phyloP scores from a whole-genome alignment of 1,139 yeast genomes.

The Pichia sp. region DNA sequence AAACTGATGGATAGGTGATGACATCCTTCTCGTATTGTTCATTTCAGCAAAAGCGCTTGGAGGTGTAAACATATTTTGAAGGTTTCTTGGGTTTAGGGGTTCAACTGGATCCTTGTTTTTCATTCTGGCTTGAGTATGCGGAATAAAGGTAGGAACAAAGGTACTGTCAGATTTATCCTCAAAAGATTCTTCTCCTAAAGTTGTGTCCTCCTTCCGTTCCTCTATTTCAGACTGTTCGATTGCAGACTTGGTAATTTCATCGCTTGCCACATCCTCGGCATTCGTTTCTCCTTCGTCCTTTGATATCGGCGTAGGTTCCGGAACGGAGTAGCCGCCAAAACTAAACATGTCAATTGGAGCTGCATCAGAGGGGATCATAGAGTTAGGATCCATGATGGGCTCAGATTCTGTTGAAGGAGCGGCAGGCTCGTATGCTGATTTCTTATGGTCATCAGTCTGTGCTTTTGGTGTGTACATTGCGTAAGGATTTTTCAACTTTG shows the following conservation, averaged over 20 bases:
- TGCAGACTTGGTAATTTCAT: neutral
- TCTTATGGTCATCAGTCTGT: constrained; percentile 10
- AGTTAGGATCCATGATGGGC: no score
- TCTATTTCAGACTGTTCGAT: neutral
- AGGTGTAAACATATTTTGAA: constrained; percentile 20
- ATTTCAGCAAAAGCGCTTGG: constrained; percentile 10
- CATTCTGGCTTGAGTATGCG: constrained; percentile 18
- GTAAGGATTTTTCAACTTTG: constrained; percentile 13
- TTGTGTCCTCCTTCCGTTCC: neutral
- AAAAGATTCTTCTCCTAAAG: neutral
- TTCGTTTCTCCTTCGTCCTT: neutral
- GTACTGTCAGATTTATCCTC: neutral
- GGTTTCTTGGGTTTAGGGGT: neutral
- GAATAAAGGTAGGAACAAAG: constrained; percentile 8
- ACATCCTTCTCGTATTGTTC: neutral
- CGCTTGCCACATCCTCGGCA: neutral
- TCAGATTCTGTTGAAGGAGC: neutral
- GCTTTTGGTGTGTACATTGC: constrained; percentile 12
- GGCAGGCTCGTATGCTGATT: neutral
- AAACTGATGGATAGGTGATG: constrained; percentile 18
- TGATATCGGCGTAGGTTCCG: constrained; percentile 3
- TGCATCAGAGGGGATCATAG: no score
- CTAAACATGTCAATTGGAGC: constrained; percentile 14
- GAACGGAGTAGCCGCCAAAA: constrained; percentile 13
- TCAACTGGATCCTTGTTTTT: constrained; percentile 2